Base-by-base conservation (phyloP, 164 flowering plant genomes). In the Aristolochia contorta region DNA sequence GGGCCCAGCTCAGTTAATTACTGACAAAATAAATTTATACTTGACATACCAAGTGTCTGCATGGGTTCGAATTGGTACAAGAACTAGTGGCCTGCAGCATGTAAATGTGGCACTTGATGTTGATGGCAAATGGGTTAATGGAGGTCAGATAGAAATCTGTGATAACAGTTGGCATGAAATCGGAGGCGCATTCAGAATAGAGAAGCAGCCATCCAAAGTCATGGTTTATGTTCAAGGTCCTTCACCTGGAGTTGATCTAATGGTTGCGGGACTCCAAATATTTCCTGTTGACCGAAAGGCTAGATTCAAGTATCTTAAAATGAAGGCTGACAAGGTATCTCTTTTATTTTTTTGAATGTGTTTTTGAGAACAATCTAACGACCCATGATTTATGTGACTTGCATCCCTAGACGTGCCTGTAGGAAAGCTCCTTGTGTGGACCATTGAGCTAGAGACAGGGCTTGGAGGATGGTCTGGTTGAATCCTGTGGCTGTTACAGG, bases 1-100 rank as follows among this genome's bases (percentile, higher is more conserved):
- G 91, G 99, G 99, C 24, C 99, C 97, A 51, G 90, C 95, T 70
- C 99, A 93, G 76, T 85, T 78, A 69, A 84, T 93, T 63, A 86
- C 95, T 5, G 99, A 88, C 27, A 84, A 79, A 64, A 20, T 90
- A 63, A 77, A 83, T 47, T 83, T 85, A 61, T 88, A 64, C 64
- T 54, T 86, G 78, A 93, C 99, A 63, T 93, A 93, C 62, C 99
- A 93, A 77, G 85, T 93, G 19, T 83, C 96, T 60, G 97, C 92
- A 53, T 93, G 99, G 99, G 91, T 93, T 47, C 76, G 78, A 25
- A 64, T 85, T 62, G 82, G 89, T 41, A 57, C 75, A 15, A 78
- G 80, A 20, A 77, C 84, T 59, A 68, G 74, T 52, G 69, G 79
- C 23, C 79, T 89, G 54, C 99, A 93, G 64, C 81, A 77, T 69